phyloP scores from a whole-genome alignment of 176 grass and related monocot genomes.

The Oryza meridionalis region DNA sequence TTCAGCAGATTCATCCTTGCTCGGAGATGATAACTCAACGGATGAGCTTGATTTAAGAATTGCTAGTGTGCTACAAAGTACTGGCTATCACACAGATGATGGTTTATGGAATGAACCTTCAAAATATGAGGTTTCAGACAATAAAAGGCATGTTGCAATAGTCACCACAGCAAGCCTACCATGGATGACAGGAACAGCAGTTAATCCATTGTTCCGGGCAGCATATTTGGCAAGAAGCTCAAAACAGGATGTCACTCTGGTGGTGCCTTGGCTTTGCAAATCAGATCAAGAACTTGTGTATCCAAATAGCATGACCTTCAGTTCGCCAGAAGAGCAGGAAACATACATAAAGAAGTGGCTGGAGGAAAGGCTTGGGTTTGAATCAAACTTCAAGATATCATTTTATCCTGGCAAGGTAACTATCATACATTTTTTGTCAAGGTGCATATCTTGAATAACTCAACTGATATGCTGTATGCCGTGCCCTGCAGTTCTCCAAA shows the following conservation, averaged over 20 bases:
- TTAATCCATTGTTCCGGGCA: conserved; percentile 86
- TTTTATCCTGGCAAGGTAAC: conserved; percentile 83
- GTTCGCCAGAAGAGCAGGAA: conserved; percentile 78
- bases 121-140: conserved; percentile 51
- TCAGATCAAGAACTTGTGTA: conserved; percentile 80
- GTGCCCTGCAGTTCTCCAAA: conserved; percentile 70
- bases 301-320: conserved; percentile 72
- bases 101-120: conserved; percentile 43
- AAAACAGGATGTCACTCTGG: conserved; percentile 79
- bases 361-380: conserved; percentile 73
- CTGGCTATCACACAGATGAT: conserved; percentile 50
- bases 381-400: conserved; percentile 82
- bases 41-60: conserved; percentile 83
- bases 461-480: conserved; percentile 44
- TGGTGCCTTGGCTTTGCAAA: conserved; percentile 82
- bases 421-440: conserved; percentile 18
- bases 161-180: conserved; percentile 87
- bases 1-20: conserved; percentile 50
- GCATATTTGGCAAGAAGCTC: conserved; percentile 74
- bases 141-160: conserved; percentile 73
- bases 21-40: conserved; percentile 51
- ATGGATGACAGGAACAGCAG: conserved; percentile 96
- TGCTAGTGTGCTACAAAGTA: conserved; percentile 59
- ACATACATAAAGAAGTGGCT: conserved; percentile 80
- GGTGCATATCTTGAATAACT: conserved; percentile 16